Percentiles rank a stretch among this genome's conserved stretches.
These are phyloP conservation scores for Penicillium pulvis DNA, from an alignment of 495 filamentous ascomycete species.

Conservation along the genomic window DNA sequence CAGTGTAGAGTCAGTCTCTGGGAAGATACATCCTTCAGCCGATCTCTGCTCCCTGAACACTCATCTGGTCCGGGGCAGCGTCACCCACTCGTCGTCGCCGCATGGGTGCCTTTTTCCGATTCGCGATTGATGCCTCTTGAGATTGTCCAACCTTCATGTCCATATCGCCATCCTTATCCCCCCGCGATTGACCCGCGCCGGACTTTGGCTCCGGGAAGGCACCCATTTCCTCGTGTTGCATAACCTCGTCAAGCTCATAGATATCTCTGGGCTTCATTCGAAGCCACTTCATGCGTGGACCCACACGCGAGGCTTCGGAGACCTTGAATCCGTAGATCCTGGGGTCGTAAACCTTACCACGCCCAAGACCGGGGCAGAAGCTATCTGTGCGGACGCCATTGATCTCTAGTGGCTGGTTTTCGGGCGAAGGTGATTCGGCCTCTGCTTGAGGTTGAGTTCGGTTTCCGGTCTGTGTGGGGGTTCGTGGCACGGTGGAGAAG, in stretches of 20 bases:
- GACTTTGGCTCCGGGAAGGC: neutral
- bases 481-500: slow-evolving; percentile 35
- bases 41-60: slow-evolving; percentile 38
- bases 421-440: slow-evolving; percentile 34
- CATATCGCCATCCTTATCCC: slow-evolving; percentile 54
- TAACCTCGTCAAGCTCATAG: slow-evolving; percentile 75
- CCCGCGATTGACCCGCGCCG: slow-evolving; percentile 40
- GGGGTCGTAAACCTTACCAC: slow-evolving; percentile 84
- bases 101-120: slow-evolving; percentile 56
- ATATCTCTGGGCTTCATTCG: slow-evolving; percentile 80
- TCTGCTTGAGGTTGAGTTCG: slow-evolving; percentile 24
- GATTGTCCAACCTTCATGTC: slow-evolving; percentile 35
- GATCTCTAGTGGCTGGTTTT: slow-evolving; percentile 59
- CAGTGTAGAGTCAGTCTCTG: neutral
- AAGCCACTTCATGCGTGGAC: slow-evolving; percentile 96
- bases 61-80: slow-evolving; percentile 35
- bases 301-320: slow-evolving; percentile 79
- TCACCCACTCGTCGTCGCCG: slow-evolving; percentile 41
- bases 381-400: slow-evolving; percentile 85
- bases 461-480: slow-evolving; percentile 30
- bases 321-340: slow-evolving; percentile 97
- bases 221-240: slow-evolving; percentile 15
- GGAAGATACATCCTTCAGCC: slow-evolving; percentile 15
- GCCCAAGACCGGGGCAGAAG: slow-evolving; percentile 83
- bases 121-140: slow-evolving; percentile 42